Base-by-base conservation (phyloP, 2,329 filamentous ascomycete species). In the Endothia cerciana region DNA sequence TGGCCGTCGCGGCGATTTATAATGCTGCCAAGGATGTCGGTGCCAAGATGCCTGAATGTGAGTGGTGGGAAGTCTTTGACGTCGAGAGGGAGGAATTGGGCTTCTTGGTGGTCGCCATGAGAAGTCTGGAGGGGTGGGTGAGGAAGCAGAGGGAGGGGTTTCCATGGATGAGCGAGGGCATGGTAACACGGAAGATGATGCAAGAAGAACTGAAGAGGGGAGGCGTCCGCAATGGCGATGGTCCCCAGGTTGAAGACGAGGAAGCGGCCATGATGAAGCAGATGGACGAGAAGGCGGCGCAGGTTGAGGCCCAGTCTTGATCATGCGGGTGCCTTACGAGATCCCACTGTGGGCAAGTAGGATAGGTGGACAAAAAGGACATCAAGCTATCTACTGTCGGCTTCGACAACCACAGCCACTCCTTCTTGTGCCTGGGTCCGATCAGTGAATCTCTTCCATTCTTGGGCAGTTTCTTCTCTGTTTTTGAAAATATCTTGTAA, bases 51-150 rank as follows among this genome's bases (percentile, higher is more conserved):
- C 93, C 94, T 0, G 91, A 91, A 69, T 87, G 86, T 58, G 89
- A 92, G 69, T 99, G 95, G 95, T 99, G 95, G 95, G 94, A 97
- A 77, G 92, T 98, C 0, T 98, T 98, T 76, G 95, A 99, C 77
- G 92, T 95, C 8, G 94, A 97, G 73, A 85, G 95, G 60, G 95
- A 99, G 80, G 93, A 97, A 75, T 82, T 99, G 43, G 95, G 95
- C 0, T 98, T 98, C 72, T 78, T 98, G 65, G 93, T 97, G 3
- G 92, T 97, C 13, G 93, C 85, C 0, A 87, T 97, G 85, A 82
- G 88, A 68, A 97, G 94, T 72, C 80, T 96, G 63, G 89, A 91
- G 69, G 88, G 87, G 0, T 93, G 91, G 78, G 87, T 88, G 63
- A 79, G 78, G 67, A 82, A 82, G 51, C 88, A 91, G 73, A 83